phyloP scores from a whole-genome alignment of 2,329 filamentous ascomycete genomes.

The Stachybotrys chartarum region DNA sequence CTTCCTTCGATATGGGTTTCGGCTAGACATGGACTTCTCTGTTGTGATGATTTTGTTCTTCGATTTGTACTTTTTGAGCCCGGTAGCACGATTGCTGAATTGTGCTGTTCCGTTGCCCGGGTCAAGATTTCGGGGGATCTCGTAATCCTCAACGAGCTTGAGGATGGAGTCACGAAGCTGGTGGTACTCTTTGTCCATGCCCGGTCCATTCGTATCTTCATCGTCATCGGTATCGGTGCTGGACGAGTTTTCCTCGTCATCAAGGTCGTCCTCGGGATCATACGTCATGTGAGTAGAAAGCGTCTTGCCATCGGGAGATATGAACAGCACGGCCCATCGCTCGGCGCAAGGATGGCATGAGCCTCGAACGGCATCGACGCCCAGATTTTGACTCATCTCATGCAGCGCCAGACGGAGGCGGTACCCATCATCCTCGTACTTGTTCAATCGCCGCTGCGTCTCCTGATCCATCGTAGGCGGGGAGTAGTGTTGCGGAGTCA shows the following conservation, averaged over 20 bases:
- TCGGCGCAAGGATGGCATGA: slow-evolving; percentile 74
- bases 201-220: slow-evolving; percentile 51
- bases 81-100: slow-evolving; percentile 64
- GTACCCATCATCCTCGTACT: slow-evolving; percentile 58
- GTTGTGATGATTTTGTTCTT: slow-evolving; percentile 51
- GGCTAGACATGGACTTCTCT: slow-evolving; percentile 44
- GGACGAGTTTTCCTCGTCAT: slow-evolving; percentile 58
- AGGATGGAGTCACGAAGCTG: slow-evolving; percentile 73
- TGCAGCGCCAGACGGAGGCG: slow-evolving; percentile 61
- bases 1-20: slow-evolving; percentile 48
- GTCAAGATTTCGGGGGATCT: slow-evolving; percentile 63
- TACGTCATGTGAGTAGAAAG: slow-evolving; percentile 68
- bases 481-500: slow-evolving; percentile 47
- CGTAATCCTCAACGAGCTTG: slow-evolving; percentile 75
- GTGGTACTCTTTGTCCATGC: slow-evolving; percentile 73
- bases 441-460: slow-evolving; percentile 35
- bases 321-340: slow-evolving; percentile 74
- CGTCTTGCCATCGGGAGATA: slow-evolving; percentile 64
- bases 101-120: slow-evolving; percentile 52
- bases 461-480: slow-evolving; percentile 40
- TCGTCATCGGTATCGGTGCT: slow-evolving; percentile 55
- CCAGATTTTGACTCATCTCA: slow-evolving; percentile 62
- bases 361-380: slow-evolving; percentile 56
- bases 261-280: slow-evolving; percentile 57
- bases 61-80: slow-evolving; percentile 51